Conservation (phyloP, 805 yeast genomes). For the Sugiyamaella marilandica region DNA sequence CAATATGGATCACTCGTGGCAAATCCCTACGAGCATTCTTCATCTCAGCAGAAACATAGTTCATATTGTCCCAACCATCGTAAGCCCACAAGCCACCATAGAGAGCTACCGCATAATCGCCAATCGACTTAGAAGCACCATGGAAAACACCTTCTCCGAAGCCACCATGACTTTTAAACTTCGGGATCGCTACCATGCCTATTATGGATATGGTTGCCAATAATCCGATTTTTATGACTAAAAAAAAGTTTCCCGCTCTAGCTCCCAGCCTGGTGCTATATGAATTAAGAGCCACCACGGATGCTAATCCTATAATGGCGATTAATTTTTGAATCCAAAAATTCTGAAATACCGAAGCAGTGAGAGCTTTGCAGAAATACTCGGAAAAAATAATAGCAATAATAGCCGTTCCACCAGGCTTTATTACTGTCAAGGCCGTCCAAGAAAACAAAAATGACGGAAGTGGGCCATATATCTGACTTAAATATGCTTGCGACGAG, state of each 20-base stretch:
- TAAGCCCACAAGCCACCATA: constrained; percentile 43
- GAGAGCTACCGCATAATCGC: constrained; percentile 34
- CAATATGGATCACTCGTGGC: constrained; percentile 36
- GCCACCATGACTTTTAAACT: constrained; percentile 23
- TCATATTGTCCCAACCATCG: constrained; percentile 44
- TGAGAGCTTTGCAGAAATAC: constrained; percentile 29
- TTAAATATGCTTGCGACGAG: constrained; percentile 38
- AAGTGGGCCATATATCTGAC: constrained; percentile 34
- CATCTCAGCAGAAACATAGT: constrained; percentile 40
- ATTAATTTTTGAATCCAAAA: constrained; percentile 30
- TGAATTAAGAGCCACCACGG: constrained; percentile 28
- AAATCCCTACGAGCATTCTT: constrained; percentile 33
- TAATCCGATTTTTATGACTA: constrained; percentile 33
- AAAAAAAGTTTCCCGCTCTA: constrained; percentile 30
- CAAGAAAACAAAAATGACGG: constrained; percentile 37
- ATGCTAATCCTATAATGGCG: constrained; percentile 29
- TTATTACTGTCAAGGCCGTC: constrained; percentile 36
- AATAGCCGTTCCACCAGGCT: constrained; percentile 40
- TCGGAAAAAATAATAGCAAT: constrained; percentile 39
- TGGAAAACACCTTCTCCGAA: constrained; percentile 24
- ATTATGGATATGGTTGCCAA: constrained; percentile 29
- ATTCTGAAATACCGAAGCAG: constrained; percentile 16
- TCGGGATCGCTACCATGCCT: constrained; percentile 26
- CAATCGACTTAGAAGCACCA: constrained; percentile 28
- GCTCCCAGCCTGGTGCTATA: constrained; percentile 32